phyloP scores from a whole-genome alignment of 257 asterid species.

The Solanum dulcamara region DNA sequence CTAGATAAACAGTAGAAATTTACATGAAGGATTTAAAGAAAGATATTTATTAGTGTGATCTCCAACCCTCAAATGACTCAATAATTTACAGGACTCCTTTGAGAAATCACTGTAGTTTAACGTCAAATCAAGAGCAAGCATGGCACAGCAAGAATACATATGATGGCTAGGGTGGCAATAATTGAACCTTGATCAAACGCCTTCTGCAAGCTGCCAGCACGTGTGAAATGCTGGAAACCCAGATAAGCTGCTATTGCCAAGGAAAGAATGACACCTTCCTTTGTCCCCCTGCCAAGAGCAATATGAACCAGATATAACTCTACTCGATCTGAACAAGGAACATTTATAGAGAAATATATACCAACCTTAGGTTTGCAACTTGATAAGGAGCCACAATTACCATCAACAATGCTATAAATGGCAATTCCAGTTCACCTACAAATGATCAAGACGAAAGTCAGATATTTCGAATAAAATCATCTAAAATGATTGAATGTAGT shows the following conservation, averaged over 20 bases:
- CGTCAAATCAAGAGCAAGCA: constrained; percentile 65
- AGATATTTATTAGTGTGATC: not conserved
- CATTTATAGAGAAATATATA: not conserved
- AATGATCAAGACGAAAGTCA: not conserved
- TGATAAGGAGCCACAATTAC: constrained; percentile 68
- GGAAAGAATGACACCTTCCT: constrained; percentile 71
- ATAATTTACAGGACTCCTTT: constrained; percentile 5
- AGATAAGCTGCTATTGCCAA: constrained; percentile 69
- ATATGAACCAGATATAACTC: constrained; percentile 8
- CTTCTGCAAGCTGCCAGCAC: constrained; percentile 59
- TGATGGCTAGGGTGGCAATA: constrained; percentile 64
- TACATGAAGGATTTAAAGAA: not conserved
- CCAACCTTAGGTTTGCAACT: constrained; percentile 65
- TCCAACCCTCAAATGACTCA: not conserved
- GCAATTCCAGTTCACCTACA: constrained; percentile 81
- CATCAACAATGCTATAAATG: constrained; percentile 52
- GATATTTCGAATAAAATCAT: not conserved
- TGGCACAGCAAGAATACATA: constrained; percentile 47
- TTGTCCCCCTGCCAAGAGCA: constrained; percentile 55
- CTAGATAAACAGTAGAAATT: not conserved
- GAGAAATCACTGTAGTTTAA: not conserved
- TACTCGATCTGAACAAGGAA: not conserved
- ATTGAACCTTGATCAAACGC: constrained; percentile 81
- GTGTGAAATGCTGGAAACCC: constrained; percentile 74
- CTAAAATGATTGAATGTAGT: not conserved